These are phyloP conservation scores for Tulasnella sp. DNA, from an alignment of 768 basidiomycete genomes.

Conservation along the genomic window DNA sequence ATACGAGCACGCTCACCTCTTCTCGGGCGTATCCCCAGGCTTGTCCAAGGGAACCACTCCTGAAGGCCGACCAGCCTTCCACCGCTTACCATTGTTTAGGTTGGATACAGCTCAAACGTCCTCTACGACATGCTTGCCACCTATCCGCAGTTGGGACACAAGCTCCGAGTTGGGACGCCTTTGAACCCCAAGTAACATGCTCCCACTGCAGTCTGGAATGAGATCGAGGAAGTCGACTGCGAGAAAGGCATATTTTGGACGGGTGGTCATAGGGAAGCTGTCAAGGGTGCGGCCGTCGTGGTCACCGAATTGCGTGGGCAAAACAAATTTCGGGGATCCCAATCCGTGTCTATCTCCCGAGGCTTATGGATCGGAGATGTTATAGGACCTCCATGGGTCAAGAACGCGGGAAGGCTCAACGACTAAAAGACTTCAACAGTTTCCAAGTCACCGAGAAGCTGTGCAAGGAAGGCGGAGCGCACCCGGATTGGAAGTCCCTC, in stretches of 20 bases:
- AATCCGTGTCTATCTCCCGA: background rate
- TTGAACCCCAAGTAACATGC: slow-evolving; percentile 84
- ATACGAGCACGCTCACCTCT: slow-evolving; percentile 58
- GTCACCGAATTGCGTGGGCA: slow-evolving; percentile 79
- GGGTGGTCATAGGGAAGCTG: slow-evolving; percentile 74
- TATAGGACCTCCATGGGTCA: slow-evolving; percentile 99
- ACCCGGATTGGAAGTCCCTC: slow-evolving; percentile 85
- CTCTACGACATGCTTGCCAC: slow-evolving; percentile 95
- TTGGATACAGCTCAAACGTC: slow-evolving; percentile 93
- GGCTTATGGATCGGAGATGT: background rate
- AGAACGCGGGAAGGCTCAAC: slow-evolving; percentile 84
- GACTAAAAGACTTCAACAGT: slow-evolving; percentile 77
- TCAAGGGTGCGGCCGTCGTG: slow-evolving; percentile 88
- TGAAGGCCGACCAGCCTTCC: slow-evolving; percentile 45
- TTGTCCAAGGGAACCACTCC: background rate
- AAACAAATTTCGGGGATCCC: slow-evolving; percentile 21
- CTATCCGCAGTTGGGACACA: slow-evolving; percentile 80
- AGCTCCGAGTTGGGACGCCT: slow-evolving; percentile 82
- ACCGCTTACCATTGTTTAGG: slow-evolving; percentile 82
- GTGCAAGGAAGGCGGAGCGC: slow-evolving; percentile 71
- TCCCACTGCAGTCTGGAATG: slow-evolving; percentile 67
- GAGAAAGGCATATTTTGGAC: slow-evolving; percentile 69
- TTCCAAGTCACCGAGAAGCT: slow-evolving; percentile 91
- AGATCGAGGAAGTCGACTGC: slow-evolving; percentile 66
- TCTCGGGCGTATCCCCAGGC: slow-evolving; percentile 30